Evolutionary conservation across 768 basidiomycete genomes (phyloP).

Genomic region (Cyclocybe aegerita): DNA sequence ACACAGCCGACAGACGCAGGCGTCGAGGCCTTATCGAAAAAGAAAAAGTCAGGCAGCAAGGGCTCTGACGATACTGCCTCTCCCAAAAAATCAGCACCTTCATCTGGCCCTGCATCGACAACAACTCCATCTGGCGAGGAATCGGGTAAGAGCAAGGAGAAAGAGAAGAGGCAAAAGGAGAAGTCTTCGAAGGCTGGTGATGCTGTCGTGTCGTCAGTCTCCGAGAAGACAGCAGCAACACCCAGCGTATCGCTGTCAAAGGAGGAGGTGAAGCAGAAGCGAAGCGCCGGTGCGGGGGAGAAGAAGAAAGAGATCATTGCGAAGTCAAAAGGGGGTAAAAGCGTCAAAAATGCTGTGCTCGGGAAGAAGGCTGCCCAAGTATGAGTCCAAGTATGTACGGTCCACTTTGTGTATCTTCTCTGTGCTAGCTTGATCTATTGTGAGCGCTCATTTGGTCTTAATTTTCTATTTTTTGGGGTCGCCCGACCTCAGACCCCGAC

Average conservation of each 20-base stretch:
- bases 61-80: conserved; percentile 2
- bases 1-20: neutral
- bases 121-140: conserved; percentile 9
- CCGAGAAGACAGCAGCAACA: conserved; percentile 15
- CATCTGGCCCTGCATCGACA: conserved; percentile 4
- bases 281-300: conserved; percentile 38
- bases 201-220: conserved; percentile 9
- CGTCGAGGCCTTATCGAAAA: conserved; percentile 16
- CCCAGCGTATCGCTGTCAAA: conserved; percentile 25
- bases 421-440: conserved; percentile 1
- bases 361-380: conserved; percentile 50
- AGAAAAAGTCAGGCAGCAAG: conserved; percentile 9
- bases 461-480: neutral
- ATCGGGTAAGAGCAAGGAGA: conserved; percentile 10
- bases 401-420: neutral
- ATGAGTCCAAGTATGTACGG: conserved; percentile 11
- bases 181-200: conserved; percentile 12
- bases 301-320: conserved; percentile 57
- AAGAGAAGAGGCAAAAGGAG: conserved; percentile 10
- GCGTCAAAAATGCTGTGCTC: conserved; percentile 52
- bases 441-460: conserved; percentile 1
- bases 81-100: conserved; percentile 2
- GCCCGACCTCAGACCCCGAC: too few species aligned
- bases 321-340: conserved; percentile 40
- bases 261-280: conserved; percentile 57